These are phyloP conservation scores for Chlorella sp. DNA, from an alignment of 139 green algal genomes.

Conservation along the genomic window DNA sequence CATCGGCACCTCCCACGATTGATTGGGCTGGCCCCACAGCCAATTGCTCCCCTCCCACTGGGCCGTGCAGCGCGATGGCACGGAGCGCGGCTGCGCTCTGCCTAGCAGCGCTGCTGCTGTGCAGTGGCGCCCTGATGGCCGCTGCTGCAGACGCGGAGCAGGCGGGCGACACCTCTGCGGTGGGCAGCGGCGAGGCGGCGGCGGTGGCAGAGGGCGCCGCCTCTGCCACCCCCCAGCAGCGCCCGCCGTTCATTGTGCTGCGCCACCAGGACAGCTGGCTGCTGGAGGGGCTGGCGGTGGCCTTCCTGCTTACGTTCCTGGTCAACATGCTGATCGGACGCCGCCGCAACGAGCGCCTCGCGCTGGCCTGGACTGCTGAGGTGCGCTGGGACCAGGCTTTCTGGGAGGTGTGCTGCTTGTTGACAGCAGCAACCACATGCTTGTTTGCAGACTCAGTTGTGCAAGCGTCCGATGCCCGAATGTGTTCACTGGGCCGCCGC, in stretches of 20 bases:
- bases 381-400: too few species aligned
- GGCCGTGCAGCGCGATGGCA: not conserved
- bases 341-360: conserved; percentile 38
- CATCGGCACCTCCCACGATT: too few species aligned
- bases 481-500: too few species aligned
- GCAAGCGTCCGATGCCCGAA: too few species aligned
- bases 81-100: not conserved
- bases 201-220: not conserved
- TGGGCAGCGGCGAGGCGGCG: not conserved
- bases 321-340: conserved; percentile 31
- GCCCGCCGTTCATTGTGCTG: conserved; percentile 14
- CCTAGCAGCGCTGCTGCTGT: conserved; percentile 2
- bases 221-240: not conserved
- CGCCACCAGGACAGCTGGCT: conserved; percentile 25
- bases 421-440: too few species aligned
- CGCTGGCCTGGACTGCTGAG: conserved; percentile 29
- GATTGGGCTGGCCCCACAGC: too few species aligned
- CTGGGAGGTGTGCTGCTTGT: too few species aligned
- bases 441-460: too few species aligned
- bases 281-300: not conserved
- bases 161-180: not conserved
- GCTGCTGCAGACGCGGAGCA: not conserved
- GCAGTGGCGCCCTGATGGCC: not conserved
- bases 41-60: too few species aligned
- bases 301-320: conserved; percentile 19